Evolutionary conservation across 2,329 filamentous ascomycete genomes (phyloP).

Genomic region (Lanzia echinophila): DNA sequence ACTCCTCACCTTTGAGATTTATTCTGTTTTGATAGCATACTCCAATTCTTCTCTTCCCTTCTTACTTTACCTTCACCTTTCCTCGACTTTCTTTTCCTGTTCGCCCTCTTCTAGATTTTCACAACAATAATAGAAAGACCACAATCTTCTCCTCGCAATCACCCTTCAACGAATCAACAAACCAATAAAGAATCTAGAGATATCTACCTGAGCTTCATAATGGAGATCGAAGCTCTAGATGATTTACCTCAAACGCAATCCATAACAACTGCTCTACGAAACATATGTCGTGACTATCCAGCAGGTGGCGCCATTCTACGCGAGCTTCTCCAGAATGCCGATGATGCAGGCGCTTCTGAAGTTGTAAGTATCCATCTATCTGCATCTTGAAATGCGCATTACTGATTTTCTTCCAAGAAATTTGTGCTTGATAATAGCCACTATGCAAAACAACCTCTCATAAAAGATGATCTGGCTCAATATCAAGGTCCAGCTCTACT

Average conservation of each 20-base stretch:
- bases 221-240: constrained; percentile 15
- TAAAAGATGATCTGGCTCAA: constrained; percentile 24
- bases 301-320: constrained; percentile 78
- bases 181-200: too few relatives aligned
- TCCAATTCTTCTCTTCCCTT: too few relatives aligned
- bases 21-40: too few relatives aligned
- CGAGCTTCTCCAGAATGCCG: constrained; percentile 94
- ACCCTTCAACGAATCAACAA: too few relatives aligned
- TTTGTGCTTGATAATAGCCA: constrained; percentile 26
- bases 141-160: too few relatives aligned
- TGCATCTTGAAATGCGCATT: background rate
- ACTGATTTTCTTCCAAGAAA: constrained; percentile 10
- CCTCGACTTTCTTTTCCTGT: too few relatives aligned
- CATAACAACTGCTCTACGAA: constrained; percentile 26
- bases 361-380: constrained; percentile 40
- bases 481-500: constrained; percentile 32
- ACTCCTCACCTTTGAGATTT: too few relatives aligned
- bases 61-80: too few relatives aligned
- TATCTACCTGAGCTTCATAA: constrained; percentile 7
- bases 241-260: constrained; percentile 22
- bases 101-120: too few relatives aligned
- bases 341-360: constrained; percentile 82
- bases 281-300: constrained; percentile 46
- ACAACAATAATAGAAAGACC: too few relatives aligned
- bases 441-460: constrained; percentile 23